Percentiles rank a stretch among this genome's conserved stretches.
These are phyloP conservation scores for Cucumis cinereus DNA, from an alignment of 306 rosid species.

Conservation along the genomic window DNA sequence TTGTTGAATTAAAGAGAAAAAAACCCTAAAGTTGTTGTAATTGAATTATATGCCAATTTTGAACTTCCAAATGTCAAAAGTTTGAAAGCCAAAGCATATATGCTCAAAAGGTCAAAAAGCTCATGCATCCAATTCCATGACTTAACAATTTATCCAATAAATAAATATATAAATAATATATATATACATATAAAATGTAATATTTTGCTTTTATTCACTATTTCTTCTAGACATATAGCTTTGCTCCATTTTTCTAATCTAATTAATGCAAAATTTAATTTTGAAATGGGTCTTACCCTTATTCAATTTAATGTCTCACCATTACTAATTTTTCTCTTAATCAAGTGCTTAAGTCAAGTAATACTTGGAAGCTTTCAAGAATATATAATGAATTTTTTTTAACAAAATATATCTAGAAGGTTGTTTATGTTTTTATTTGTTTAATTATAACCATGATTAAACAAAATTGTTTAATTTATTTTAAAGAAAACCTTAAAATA, in stretches of 20 bases:
- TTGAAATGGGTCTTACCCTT: neutral
- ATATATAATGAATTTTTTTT: too few relatives aligned
- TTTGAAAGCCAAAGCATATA: constrained; percentile 2
- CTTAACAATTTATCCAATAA: neutral
- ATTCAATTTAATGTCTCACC: neutral
- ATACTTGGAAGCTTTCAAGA: neutral
- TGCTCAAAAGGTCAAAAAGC: neutral
- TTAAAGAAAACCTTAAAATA: too few relatives aligned
- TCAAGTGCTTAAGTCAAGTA: neutral
- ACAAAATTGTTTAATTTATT: neutral
- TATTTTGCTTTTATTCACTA: neutral
- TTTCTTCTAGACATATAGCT: neutral
- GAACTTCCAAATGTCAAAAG: neutral
- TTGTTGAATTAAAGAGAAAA: too few relatives aligned
- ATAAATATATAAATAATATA: too few relatives aligned
- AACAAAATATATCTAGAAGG: neutral
- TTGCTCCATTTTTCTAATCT: neutral
- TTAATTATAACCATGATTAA: neutral
- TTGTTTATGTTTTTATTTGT: neutral
- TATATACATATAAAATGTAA: neutral
- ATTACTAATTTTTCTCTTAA: neutral
- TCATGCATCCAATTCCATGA: neutral
- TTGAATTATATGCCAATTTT: neutral
- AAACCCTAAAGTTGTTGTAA: too few relatives aligned
- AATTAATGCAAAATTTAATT: neutral